phyloP scores from a whole-genome alignment of 176 grass and related monocot genomes.

The Echinochloa phyllopogon region DNA sequence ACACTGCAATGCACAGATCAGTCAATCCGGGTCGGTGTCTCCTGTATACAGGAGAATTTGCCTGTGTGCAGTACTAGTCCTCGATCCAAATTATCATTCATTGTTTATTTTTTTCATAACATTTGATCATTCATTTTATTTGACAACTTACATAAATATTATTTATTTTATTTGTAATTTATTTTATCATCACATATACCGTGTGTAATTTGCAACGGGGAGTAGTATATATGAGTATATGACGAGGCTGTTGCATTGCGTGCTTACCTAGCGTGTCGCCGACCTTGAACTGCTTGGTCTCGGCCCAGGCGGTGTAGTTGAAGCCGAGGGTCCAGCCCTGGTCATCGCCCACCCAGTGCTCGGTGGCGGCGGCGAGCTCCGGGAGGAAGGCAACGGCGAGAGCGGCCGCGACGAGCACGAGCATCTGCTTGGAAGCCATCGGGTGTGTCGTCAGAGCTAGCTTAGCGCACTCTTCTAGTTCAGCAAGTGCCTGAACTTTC shows the following conservation, averaged over 20 bases:
- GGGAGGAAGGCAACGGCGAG: conserved; percentile 32
- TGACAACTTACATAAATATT: too few relatives aligned
- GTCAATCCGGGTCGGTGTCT: not conserved
- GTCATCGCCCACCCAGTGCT: conserved; percentile 51
- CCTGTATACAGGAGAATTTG: too few relatives aligned
- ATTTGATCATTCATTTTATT: too few relatives aligned
- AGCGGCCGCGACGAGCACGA: not conserved
- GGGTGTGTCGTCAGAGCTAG: not conserved
- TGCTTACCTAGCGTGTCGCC: conserved; percentile 62
- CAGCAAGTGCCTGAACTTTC: not conserved
- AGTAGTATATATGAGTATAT: too few relatives aligned
- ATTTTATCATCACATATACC: too few relatives aligned
- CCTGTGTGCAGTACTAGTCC: too few relatives aligned
- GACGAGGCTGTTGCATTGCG: not conserved
- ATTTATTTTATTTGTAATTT: too few relatives aligned
- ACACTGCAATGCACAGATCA: conserved; percentile 31
- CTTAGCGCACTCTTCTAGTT: not conserved
- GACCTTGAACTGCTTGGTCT: conserved; percentile 48
- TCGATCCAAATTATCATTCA: too few relatives aligned
- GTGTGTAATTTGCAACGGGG: too few relatives aligned
- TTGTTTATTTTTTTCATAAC: too few relatives aligned
- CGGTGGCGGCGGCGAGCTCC: conserved; percentile 10
- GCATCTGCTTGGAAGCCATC: conserved; percentile 58
- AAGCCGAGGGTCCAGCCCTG: conserved; percentile 37
- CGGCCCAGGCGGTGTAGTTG: conserved; percentile 53